phyloP scores from a whole-genome alignment of 192 early-diverging fungal species.

The Geosiphon pyriformis region DNA sequence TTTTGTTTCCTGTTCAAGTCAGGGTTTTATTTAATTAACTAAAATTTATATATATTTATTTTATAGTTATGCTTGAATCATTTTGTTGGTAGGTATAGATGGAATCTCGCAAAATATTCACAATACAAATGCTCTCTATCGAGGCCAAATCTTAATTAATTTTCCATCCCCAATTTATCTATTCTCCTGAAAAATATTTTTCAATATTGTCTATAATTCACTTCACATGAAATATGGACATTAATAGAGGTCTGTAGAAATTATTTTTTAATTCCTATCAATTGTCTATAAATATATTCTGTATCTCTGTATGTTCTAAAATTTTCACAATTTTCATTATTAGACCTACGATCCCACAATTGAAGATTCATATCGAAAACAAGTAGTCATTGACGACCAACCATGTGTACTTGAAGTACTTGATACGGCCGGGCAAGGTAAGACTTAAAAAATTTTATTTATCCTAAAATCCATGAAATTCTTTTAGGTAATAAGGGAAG shows the following conservation, averaged over 20 bases:
- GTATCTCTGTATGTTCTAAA: no score
- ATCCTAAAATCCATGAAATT: neutral
- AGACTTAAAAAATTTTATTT: neutral
- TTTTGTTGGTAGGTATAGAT: conserved; percentile 41
- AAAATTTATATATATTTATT: neutral
- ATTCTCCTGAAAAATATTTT: neutral
- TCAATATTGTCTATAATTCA: neutral
- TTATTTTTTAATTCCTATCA: neutral
- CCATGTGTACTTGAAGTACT: conserved; percentile 96
- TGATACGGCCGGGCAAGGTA: conserved; percentile 87
- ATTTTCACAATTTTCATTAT: conserved; percentile 45
- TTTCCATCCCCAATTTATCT: neutral
- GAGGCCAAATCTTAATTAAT: no score
- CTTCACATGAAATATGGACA: neutral
- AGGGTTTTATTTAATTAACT: conserved; percentile 7
- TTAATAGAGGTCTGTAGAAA: conserved; percentile 5
- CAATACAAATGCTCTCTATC: no score
- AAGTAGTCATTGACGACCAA: conserved; percentile 95
- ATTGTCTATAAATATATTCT: no score
- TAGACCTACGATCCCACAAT: conserved; percentile 98
- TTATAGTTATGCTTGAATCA: conserved; percentile 38
- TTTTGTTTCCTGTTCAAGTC: conserved; percentile 1
- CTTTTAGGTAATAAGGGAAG: neutral
- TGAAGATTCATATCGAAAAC: conserved; percentile 96
- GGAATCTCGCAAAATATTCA: no score